A percentile compares a stretch with the other conserved stretches of the same genome.
These are phyloP conservation scores for Schizonepeta tenuifolia DNA, from an alignment of 257 asterid genomes.

Conservation along the genomic window DNA sequence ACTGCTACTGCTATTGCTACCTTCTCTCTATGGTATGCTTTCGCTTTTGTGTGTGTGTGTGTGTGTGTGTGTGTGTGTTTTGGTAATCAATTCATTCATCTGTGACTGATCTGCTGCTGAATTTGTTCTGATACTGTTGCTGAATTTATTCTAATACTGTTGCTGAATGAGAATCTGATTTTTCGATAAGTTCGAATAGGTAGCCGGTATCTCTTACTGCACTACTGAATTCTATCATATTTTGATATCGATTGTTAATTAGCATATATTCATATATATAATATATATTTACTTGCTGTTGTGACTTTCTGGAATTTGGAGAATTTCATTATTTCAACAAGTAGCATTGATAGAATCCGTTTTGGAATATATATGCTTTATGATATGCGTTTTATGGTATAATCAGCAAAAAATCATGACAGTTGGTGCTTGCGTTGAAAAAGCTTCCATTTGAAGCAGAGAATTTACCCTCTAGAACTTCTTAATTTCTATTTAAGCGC, in stretches of 20 bases:
- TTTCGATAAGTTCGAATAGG: neutral
- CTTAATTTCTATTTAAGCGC: neutral
- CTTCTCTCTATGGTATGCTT: neutral
- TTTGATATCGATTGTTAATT: neutral
- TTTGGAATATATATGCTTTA: slow-evolving; percentile 1
- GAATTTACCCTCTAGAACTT: neutral
- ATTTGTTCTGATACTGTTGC: neutral
- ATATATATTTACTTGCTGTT: neutral
- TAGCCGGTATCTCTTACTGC: neutral
- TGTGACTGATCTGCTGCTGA: neutral
- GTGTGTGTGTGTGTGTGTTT: neutral
- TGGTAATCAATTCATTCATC: too few species aligned
- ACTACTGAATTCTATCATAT: too few species aligned
- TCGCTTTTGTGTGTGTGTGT: too few species aligned
- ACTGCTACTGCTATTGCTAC: neutral
- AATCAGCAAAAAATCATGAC: neutral
- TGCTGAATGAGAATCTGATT: neutral
- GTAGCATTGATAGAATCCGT: neutral
- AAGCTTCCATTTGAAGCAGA: neutral
- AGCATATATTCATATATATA: neutral
- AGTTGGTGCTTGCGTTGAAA: too few species aligned
- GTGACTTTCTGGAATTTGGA: neutral
- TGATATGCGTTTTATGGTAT: neutral
- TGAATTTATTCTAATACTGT: neutral
- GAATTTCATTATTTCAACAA: neutral